phyloP scores from a whole-genome alignment of 805 yeast species.

The Candida succiphila region DNA sequence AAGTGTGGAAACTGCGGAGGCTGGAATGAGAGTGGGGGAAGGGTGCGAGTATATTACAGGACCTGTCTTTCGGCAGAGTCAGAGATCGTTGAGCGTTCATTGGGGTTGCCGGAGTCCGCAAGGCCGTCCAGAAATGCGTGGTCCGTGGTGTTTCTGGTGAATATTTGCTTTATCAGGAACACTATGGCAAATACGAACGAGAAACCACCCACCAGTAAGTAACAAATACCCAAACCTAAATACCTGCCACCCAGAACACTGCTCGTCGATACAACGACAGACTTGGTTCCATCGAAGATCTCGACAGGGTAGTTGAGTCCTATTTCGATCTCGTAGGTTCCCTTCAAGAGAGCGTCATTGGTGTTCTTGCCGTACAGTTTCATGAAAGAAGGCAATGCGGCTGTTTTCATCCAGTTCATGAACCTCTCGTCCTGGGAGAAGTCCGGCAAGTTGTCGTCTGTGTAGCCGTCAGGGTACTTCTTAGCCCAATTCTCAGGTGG shows the following conservation, averaged over 20 bases:
- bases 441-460: slow-evolving; percentile 70
- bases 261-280: slow-evolving; percentile 71
- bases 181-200: slow-evolving; percentile 61
- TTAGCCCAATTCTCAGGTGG: slow-evolving; percentile 93
- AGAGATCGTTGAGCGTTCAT: no score
- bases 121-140: slow-evolving; percentile 20
- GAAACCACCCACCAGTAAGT: slow-evolving; percentile 73
- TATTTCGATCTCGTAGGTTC: slow-evolving; percentile 61
- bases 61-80: no score
- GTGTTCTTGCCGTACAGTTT: slow-evolving; percentile 74
- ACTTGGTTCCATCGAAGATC: slow-evolving; percentile 82
- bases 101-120: no score
- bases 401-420: slow-evolving; percentile 98
- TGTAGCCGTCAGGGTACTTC: slow-evolving; percentile 79
- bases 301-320: slow-evolving; percentile 76
- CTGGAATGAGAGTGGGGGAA: no score
- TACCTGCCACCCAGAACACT: slow-evolving; percentile 85
- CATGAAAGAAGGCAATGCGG: slow-evolving; percentile 83
- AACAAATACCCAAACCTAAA: slow-evolving; percentile 74
- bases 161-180: slow-evolving; percentile 71
- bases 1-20: no score
- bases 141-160: slow-evolving; percentile 28
- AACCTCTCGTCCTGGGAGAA: slow-evolving; percentile 69
- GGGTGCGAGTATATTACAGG: no score
- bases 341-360: slow-evolving; percentile 41